A percentile compares a stretch with the other conserved stretches of the same genome.
Conservation (phyloP, 2,329 filamentous ascomycete genomes). For the Fonsecaea pedrosoi region DNA sequence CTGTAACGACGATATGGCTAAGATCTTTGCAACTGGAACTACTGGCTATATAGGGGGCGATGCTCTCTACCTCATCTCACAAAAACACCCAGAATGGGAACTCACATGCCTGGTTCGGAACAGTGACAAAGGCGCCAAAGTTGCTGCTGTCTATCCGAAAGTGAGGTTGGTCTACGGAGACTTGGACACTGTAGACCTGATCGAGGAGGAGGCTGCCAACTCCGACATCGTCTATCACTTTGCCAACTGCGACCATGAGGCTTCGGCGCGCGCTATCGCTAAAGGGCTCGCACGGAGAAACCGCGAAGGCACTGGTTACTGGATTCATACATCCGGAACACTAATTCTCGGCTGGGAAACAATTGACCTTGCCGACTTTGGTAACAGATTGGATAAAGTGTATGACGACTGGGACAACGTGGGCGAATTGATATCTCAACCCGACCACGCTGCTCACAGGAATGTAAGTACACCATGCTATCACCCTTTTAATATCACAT, state of each 20-base stretch:
- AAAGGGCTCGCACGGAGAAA: slow-evolving; percentile 45
- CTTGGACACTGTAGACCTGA: slow-evolving; percentile 48
- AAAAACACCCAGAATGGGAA: slow-evolving; percentile 57
- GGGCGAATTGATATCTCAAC: slow-evolving; percentile 50
- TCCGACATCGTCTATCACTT: slow-evolving; percentile 54
- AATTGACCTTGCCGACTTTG: slow-evolving; percentile 48
- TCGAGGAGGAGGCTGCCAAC: slow-evolving; percentile 54
- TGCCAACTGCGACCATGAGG: slow-evolving; percentile 52
- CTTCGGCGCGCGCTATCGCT: slow-evolving; percentile 50
- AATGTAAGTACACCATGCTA: slow-evolving; percentile 4
- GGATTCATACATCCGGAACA: slow-evolving; percentile 56
- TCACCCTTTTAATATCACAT: not conserved
- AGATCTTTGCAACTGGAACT: slow-evolving; percentile 21
- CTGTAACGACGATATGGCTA: not conserved
- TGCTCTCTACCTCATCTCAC: slow-evolving; percentile 54
- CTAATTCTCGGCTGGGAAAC: slow-evolving; percentile 53
- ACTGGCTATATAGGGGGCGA: slow-evolving; percentile 61
- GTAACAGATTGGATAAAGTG: slow-evolving; percentile 51
- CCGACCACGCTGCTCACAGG: slow-evolving; percentile 63
- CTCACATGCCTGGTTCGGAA: slow-evolving; percentile 54
- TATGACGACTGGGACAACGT: slow-evolving; percentile 57
- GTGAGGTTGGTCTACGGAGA: slow-evolving; percentile 53
- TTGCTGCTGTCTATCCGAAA: slow-evolving; percentile 50
- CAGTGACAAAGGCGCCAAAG: slow-evolving; percentile 50
- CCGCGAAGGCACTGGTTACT: slow-evolving; percentile 46